These are phyloP conservation scores for Corymbia maculata DNA, from an alignment of 345 rosid genomes.

Conservation along the genomic window DNA sequence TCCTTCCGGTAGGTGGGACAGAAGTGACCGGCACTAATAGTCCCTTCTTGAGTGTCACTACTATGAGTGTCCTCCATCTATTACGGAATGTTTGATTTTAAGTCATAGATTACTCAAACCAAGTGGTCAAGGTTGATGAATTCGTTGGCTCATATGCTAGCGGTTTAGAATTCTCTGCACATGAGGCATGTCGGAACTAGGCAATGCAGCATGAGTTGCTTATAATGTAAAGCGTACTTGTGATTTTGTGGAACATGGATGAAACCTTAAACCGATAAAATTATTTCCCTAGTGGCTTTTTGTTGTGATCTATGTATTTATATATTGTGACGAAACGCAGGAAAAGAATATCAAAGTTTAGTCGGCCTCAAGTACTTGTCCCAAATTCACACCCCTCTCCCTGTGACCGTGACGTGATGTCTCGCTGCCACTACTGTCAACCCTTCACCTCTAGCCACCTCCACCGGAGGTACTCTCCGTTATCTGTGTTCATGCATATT, in stretches of 20 bases:
- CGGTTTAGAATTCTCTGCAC: not conserved
- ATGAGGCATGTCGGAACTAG: not conserved
- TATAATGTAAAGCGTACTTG: no score
- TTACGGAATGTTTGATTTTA: not conserved
- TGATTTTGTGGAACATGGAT: not conserved
- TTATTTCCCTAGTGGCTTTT: not conserved
- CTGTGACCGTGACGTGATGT: not conserved
- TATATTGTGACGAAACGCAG: not conserved
- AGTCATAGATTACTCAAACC: not conserved
- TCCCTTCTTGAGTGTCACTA: not conserved
- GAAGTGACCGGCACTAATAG: not conserved
- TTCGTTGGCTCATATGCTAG: not conserved
- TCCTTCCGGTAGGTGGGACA: not conserved
- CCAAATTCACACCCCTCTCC: not conserved
- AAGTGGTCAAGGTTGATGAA: not conserved
- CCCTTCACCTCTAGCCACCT: not conserved
- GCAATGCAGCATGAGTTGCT: not conserved
- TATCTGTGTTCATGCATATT: not conserved
- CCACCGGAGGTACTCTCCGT: not conserved
- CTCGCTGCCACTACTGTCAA: not conserved
- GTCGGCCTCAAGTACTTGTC: not conserved
- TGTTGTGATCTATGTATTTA: not conserved
- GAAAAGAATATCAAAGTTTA: not conserved
- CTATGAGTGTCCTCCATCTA: not conserved
- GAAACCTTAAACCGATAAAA: not conserved